Evolutionary conservation across 108 stramenopile species (phyloP).

Genomic region (Pseudonitzschia multiseries): DNA sequence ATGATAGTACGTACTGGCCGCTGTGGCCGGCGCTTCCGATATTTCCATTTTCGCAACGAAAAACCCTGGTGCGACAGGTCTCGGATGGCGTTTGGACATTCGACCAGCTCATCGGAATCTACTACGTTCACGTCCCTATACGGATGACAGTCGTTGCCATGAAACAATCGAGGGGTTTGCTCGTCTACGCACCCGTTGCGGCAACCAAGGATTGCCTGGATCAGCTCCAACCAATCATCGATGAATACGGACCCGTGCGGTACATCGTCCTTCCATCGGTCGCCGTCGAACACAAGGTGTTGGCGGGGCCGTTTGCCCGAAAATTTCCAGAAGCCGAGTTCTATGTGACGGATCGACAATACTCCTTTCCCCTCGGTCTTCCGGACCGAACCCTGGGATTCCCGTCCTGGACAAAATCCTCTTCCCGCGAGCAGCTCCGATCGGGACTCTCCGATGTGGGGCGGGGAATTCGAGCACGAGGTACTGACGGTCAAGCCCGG

Average conservation of each 20-base stretch:
- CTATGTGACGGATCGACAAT: constrained; percentile 49
- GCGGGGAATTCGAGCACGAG: constrained; percentile 43
- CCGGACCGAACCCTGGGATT: constrained; percentile 33
- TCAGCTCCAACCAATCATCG: constrained; percentile 42
- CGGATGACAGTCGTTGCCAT: constrained; percentile 52
- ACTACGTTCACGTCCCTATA: constrained; percentile 66
- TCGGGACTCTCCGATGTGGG: constrained; percentile 14
- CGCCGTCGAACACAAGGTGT: constrained; percentile 64
- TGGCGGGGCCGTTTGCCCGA: constrained; percentile 57
- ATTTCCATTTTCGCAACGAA: constrained; percentile 34
- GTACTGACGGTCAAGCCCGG: constrained; percentile 52
- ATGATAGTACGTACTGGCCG: background rate
- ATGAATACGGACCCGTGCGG: constrained; percentile 49
- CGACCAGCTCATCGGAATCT: constrained; percentile 64
- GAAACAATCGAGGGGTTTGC: constrained; percentile 32
- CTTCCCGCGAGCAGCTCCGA: constrained; percentile 25
- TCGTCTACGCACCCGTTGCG: constrained; percentile 62
- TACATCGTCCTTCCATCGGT: constrained; percentile 49
- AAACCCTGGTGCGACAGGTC: constrained; percentile 31
- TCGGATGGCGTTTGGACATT: constrained; percentile 46
- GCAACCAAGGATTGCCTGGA: constrained; percentile 58
- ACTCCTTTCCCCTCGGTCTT: constrained; percentile 40
- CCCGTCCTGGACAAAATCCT: constrained; percentile 36
- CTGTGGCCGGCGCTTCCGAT: constrained; percentile 49
- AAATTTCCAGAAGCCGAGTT: constrained; percentile 47